phyloP scores from a whole-genome alignment of 176 grass and related monocot genomes.

The Paspalum notatum region DNA sequence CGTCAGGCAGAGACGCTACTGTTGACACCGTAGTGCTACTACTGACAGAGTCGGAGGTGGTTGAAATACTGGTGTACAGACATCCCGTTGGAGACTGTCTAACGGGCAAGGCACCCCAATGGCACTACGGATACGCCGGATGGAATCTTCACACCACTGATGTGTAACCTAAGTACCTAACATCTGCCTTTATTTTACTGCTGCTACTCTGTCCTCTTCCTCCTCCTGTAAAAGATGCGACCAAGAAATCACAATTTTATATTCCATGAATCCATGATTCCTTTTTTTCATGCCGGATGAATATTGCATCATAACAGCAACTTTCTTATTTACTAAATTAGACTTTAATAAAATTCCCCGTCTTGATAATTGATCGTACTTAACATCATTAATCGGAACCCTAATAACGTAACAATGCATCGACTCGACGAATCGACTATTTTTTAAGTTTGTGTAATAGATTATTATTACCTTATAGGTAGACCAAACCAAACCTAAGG shows the following conservation, averaged over 20 bases:
- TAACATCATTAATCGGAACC: neutral
- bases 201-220: neutral
- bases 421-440: neutral
- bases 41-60: too few species aligned
- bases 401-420: neutral
- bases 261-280: neutral
- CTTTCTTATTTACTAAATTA: neutral
- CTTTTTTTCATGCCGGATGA: neutral
- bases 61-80: too few species aligned
- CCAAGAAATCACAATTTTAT: neutral
- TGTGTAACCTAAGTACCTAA: slow-evolving; percentile 37
- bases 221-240: slow-evolving; percentile 11
- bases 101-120: too few species aligned
- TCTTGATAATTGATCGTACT: neutral
- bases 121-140: too few species aligned
- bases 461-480: neutral
- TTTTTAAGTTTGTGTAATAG: neutral
- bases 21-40: too few species aligned
- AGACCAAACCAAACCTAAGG: slow-evolving; percentile 13
- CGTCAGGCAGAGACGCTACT: too few species aligned
- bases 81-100: too few species aligned
- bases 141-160: slow-evolving; percentile 43
- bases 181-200: slow-evolving; percentile 12
- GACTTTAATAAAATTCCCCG: neutral
- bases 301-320: neutral